Conservation (phyloP, 2,329 filamentous ascomycete genomes). For the Colletotrichum horii region DNA sequence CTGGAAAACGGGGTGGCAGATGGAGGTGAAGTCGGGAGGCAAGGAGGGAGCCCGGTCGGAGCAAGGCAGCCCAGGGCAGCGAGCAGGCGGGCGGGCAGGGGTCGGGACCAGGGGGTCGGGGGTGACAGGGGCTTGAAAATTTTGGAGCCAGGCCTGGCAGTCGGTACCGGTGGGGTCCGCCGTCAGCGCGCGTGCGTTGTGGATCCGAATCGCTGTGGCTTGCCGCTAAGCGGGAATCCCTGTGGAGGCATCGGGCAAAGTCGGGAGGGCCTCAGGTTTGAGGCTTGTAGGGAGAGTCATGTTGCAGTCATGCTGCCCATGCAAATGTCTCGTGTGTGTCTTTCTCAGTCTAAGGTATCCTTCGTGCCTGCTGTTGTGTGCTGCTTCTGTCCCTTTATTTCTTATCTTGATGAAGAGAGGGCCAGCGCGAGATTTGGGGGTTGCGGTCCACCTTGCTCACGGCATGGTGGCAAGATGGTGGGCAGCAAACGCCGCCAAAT, state of each 20-base stretch:
- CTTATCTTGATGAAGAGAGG: neutral
- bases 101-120: neutral
- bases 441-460: neutral
- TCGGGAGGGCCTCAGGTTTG: conserved; percentile 13
- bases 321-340: conserved; percentile 1
- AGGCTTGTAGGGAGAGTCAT: conserved; percentile 18
- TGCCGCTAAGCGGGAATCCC: conserved; percentile 17
- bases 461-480: conserved; percentile 1
- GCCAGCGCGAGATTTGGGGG: conserved; percentile 13
- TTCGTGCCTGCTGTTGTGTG: neutral
- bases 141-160: conserved; percentile 14
- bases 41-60: conserved; percentile 2
- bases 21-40: conserved; percentile 5
- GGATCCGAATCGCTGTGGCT: conserved; percentile 4
- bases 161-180: conserved; percentile 12
- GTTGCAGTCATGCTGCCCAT: conserved; percentile 14
- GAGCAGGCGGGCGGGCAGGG: neutral
- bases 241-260: conserved; percentile 20
- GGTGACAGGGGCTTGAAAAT: neutral
- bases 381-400: neutral
- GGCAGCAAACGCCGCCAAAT: conserved; percentile 6
- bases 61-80: neutral
- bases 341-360: neutral
- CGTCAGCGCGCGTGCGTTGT: conserved; percentile 5
- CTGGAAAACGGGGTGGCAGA: neutral